A percentile compares a stretch with the other conserved stretches of the same genome.
Conservation (phyloP, 2,329 filamentous ascomycete species). For the Cordyceps javanica region DNA sequence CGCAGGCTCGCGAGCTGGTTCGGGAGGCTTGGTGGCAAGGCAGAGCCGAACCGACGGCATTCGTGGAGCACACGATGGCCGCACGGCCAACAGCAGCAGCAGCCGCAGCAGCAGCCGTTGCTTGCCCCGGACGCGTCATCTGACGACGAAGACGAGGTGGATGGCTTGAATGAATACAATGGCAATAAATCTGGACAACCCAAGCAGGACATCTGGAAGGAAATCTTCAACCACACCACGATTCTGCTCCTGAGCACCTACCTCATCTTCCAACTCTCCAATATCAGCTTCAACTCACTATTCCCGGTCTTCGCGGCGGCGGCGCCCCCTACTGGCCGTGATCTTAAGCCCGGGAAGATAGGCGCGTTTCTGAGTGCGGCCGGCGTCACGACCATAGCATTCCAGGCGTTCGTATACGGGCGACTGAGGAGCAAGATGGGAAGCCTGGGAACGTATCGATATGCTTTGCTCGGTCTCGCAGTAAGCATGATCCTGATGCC, state of each 20-base stretch:
- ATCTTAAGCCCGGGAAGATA: conserved; percentile 70
- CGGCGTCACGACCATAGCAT: conserved; percentile 77
- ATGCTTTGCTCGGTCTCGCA: conserved; percentile 72
- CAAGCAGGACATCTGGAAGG: conserved; percentile 38
- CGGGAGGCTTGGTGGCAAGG: not conserved
- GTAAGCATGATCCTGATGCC: conserved; percentile 83
- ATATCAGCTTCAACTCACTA: conserved; percentile 90
- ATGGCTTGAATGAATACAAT: conserved; percentile 16
- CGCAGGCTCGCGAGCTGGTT: conserved; percentile 25
- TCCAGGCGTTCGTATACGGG: conserved; percentile 82
- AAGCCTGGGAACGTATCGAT: conserved; percentile 78
- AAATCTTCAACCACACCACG: conserved; percentile 72
- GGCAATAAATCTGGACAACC: conserved; percentile 23
- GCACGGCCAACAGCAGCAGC: conserved; percentile 20
- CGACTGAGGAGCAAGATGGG: conserved; percentile 71
- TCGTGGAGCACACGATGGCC: conserved; percentile 37
- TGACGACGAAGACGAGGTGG: conserved; percentile 19
- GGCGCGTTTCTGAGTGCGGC: conserved; percentile 81
- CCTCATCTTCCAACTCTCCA: conserved; percentile 86
- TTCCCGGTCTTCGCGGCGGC: conserved; percentile 90
- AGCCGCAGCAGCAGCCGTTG: conserved; percentile 25
- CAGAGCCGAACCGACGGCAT: conserved; percentile 18
- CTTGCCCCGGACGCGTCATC: conserved; percentile 22
- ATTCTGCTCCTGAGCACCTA: conserved; percentile 78
- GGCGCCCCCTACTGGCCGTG: conserved; percentile 67